phyloP scores from a whole-genome alignment of 768 basidiomycete genomes.

The Boletus pseudo-olivaceus region DNA sequence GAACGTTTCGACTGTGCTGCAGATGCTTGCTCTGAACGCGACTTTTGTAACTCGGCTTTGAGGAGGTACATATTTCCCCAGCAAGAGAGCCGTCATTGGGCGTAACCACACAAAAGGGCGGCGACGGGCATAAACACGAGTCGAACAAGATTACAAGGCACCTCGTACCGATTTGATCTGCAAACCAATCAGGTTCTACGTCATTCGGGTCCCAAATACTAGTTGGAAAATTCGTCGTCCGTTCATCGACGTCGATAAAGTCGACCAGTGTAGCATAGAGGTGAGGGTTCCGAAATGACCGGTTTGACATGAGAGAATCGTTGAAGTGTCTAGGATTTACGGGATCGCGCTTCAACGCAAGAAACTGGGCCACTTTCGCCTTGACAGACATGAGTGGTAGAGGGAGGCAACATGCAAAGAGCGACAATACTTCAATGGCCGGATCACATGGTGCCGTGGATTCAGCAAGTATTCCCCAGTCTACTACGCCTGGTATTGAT shows the following conservation, averaged over 20 bases:
- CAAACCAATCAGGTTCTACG: conserved; percentile 67
- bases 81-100: background rate
- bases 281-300: conserved; percentile 94
- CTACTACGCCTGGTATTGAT: conserved; percentile 55
- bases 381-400: conserved; percentile 27
- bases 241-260: conserved; percentile 89
- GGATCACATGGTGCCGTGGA: conserved; percentile 56
- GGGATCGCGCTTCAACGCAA: conserved; percentile 61
- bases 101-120: conserved; percentile 6
- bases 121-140: conserved; percentile 29
- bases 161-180: conserved; percentile 71
- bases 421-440: conserved; percentile 49
- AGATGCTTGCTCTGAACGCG: conserved; percentile 57
- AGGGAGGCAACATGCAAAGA: background rate
- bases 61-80: conserved; percentile 6
- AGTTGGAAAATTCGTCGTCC: conserved; percentile 74
- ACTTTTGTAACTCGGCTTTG: conserved; percentile 62
- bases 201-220: conserved; percentile 72
- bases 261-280: conserved; percentile 95
- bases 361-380: conserved; percentile 82
- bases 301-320: conserved; percentile 88
- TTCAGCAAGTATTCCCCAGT: conserved; percentile 77
- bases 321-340: conserved; percentile 84
- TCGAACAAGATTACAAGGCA: conserved; percentile 3
- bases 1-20: conserved; percentile 53